Conservation (phyloP, 176 grass and related monocot species). For the Zea mays region Zm-B73-REFERENCE-NAM-5.0 NC_050104.1:136294501-136295000, state of each 20-base stretch:
- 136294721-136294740: constrained; percentile 95
- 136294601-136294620: not conserved
- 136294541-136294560: not conserved
- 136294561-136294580: not conserved
- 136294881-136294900: not conserved
- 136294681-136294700: not conserved
- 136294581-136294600: not conserved
- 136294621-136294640: not conserved
- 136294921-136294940: not conserved
- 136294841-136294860: not conserved
- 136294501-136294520: not conserved
- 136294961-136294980: not conserved
- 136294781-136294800: constrained; percentile 66
- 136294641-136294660: not conserved
- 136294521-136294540: not conserved
- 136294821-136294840: not conserved
- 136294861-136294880: constrained; percentile 5
- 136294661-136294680: not conserved
- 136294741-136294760: constrained; percentile 93
- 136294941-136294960: not conserved
- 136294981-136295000: constrained; percentile 4
- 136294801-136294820: constrained; percentile 12
- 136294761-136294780: constrained; percentile 84
- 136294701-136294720: constrained; percentile 87
- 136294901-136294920: not conserved